Conservation (phyloP, 2,329 filamentous ascomycete genomes). For the Aspergillus puulaauensis region DNA sequence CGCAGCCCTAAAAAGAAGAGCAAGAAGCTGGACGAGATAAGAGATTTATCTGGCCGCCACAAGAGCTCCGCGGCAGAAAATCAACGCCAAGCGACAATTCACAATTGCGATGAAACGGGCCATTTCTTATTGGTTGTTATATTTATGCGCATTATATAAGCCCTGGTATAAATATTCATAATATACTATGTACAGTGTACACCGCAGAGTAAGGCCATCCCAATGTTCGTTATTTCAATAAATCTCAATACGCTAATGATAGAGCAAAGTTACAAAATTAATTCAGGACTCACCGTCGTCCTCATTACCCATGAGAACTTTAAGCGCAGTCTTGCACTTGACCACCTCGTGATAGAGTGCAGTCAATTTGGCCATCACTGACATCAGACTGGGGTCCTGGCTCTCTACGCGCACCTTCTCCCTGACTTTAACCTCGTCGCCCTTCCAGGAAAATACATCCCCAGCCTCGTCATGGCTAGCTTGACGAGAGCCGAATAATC, state of each 20-base stretch:
- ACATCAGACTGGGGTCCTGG: slow-evolving; percentile 82
- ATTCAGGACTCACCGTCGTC: slow-evolving; percentile 39
- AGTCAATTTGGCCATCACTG: slow-evolving; percentile 77
- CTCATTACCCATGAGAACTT: slow-evolving; percentile 72
- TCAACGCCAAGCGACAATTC: slow-evolving; percentile 25
- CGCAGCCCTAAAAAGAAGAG: slow-evolving; percentile 9
- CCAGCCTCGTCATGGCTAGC: slow-evolving; percentile 79
- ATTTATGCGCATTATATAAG: slow-evolving; percentile 16
- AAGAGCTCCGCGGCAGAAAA: slow-evolving; percentile 24
- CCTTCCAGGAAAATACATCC: slow-evolving; percentile 67
- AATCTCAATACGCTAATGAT: neutral
- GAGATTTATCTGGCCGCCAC: slow-evolving; percentile 17
- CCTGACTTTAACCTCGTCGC: slow-evolving; percentile 75
- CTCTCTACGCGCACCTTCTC: slow-evolving; percentile 89
- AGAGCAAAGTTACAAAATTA: neutral
- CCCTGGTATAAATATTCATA: neutral
- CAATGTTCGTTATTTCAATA: too few species aligned
- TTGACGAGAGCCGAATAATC: slow-evolving; percentile 51
- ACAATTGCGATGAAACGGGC: slow-evolving; percentile 20
- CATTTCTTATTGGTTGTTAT: slow-evolving; percentile 27
- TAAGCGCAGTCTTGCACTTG: slow-evolving; percentile 69
- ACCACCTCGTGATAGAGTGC: slow-evolving; percentile 73
- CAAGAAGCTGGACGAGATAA: slow-evolving; percentile 7
- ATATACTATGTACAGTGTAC: neutral
- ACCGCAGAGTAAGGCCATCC: too few species aligned